These are phyloP conservation scores for Gyromitra esculenta DNA, from an alignment of 2,329 filamentous ascomycete genomes.

Conservation along the genomic window DNA sequence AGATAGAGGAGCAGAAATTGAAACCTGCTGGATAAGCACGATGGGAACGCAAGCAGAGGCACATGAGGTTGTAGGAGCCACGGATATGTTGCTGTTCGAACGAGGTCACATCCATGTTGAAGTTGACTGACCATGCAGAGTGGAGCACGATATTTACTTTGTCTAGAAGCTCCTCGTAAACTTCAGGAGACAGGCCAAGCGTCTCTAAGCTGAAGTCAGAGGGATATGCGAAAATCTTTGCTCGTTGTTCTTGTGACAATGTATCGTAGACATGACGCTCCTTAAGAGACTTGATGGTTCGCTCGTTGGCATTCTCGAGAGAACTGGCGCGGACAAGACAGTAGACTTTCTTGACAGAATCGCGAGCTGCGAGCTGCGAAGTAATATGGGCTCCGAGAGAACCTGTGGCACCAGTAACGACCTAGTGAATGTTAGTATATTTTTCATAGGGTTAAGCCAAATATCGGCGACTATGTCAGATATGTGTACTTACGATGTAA, in stretches of 20 bases:
- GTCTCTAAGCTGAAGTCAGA: conserved; percentile 61
- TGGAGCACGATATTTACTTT: conserved; percentile 64
- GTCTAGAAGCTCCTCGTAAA: conserved; percentile 58
- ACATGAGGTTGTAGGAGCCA: conserved; percentile 63
- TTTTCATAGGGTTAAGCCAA: background rate
- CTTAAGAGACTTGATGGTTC: conserved; percentile 60
- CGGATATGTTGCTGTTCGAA: conserved; percentile 64
- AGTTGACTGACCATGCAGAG: conserved; percentile 68
- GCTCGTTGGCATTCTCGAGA: conserved; percentile 59
- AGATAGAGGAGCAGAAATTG: conserved; percentile 64
- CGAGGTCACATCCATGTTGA: conserved; percentile 66
- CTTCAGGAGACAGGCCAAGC: conserved; percentile 61
- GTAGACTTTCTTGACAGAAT: conserved; percentile 67
- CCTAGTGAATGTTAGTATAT: conserved; percentile 27
- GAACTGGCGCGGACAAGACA: conserved; percentile 65
- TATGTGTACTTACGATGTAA: conserved; percentile 40
- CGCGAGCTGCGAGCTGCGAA: conserved; percentile 68
- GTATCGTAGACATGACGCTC: conserved; percentile 58
- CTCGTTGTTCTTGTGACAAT: conserved; percentile 48
- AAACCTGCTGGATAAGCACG: conserved; percentile 60
- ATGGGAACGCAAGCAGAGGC: conserved; percentile 60
- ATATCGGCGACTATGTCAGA: background rate
- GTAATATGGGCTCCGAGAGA: conserved; percentile 71
- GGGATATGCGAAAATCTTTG: conserved; percentile 61
- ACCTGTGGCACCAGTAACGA: conserved; percentile 72